These are phyloP conservation scores for Gastrolobium bilobum DNA, from an alignment of 306 rosid species.

Conservation along the genomic window DNA sequence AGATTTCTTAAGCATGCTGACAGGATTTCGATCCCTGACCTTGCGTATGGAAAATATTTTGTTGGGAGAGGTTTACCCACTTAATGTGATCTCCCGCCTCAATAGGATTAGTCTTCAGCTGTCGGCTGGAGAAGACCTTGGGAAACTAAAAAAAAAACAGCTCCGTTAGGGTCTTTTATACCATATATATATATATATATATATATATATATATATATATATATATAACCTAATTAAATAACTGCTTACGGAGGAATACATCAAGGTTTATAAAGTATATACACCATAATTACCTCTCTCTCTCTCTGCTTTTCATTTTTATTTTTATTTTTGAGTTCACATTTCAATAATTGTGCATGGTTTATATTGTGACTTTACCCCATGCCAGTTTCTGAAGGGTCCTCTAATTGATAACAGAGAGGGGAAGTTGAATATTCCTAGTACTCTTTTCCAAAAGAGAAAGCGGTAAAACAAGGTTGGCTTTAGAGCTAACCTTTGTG, in stretches of 20 bases:
- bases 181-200: no score
- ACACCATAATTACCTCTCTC: slow-evolving; percentile 19
- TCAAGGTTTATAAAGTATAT: slow-evolving; percentile 13
- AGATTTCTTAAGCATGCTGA: no score
- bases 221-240: slow-evolving; percentile 10
- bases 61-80: no score
- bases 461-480: slow-evolving; percentile 36
- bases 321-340: background rate
- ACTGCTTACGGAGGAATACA: slow-evolving; percentile 15
- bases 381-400: slow-evolving; percentile 40
- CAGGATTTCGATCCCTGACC: no score
- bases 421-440: slow-evolving; percentile 37
- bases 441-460: slow-evolving; percentile 41
- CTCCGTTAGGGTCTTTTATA: no score
- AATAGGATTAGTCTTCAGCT: no score
- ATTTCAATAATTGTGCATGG: slow-evolving; percentile 38
- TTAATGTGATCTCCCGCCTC: no score
- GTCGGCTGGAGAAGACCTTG: no score
- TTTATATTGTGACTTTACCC: slow-evolving; percentile 33
- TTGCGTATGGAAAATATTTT: no score
- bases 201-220: background rate
- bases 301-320: slow-evolving; percentile 1
- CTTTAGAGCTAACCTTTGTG: slow-evolving; percentile 16
- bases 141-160: no score
- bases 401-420: slow-evolving; percentile 30